Evolutionary conservation across 176 grass and related monocot genomes (phyloP).

Genomic region (Paspalum notatum): DNA sequence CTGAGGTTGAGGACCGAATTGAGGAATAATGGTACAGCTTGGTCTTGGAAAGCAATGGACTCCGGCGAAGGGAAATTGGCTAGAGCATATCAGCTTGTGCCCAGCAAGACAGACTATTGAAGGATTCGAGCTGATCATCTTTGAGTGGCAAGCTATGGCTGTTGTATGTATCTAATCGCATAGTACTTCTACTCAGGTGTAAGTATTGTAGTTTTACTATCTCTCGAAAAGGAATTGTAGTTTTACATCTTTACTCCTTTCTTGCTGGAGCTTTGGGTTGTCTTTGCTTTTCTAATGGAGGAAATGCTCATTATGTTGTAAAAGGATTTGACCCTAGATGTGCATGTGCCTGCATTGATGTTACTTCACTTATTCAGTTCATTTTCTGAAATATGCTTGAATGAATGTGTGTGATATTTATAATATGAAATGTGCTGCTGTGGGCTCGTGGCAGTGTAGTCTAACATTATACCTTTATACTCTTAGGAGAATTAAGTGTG

Average conservation of each 20-base stretch:
- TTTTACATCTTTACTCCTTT: slow-evolving; percentile 18
- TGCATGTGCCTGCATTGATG: slow-evolving; percentile 24
- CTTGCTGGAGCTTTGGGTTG: slow-evolving; percentile 31
- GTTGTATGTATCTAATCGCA: slow-evolving; percentile 32
- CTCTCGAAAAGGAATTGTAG: slow-evolving; percentile 38
- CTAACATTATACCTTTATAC: not conserved
- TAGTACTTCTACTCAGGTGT: slow-evolving; percentile 35
- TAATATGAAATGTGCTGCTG: not conserved
- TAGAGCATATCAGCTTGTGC: slow-evolving; percentile 54
- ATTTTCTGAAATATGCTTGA: slow-evolving; percentile 31
- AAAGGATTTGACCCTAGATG: slow-evolving; percentile 30
- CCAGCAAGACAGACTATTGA: slow-evolving; percentile 65
- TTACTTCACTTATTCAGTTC: slow-evolving; percentile 1
- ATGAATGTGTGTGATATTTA: slow-evolving; percentile 9
- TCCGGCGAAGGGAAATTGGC: slow-evolving; percentile 55
- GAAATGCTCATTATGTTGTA: slow-evolving; percentile 22
- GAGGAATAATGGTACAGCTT: slow-evolving; percentile 45
- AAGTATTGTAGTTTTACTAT: slow-evolving; percentile 51
- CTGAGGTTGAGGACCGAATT: slow-evolving; percentile 66
- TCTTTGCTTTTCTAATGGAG: slow-evolving; percentile 40
- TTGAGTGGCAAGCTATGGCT: not conserved
- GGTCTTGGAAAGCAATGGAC: slow-evolving; percentile 46
- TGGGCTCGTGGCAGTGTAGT: not conserved
- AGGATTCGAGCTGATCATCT: not conserved
- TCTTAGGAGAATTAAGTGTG: not conserved